Evolutionary conservation across 2,329 filamentous ascomycete species (phyloP).

Genomic region (Zasmidium citrigriseum): DNA sequence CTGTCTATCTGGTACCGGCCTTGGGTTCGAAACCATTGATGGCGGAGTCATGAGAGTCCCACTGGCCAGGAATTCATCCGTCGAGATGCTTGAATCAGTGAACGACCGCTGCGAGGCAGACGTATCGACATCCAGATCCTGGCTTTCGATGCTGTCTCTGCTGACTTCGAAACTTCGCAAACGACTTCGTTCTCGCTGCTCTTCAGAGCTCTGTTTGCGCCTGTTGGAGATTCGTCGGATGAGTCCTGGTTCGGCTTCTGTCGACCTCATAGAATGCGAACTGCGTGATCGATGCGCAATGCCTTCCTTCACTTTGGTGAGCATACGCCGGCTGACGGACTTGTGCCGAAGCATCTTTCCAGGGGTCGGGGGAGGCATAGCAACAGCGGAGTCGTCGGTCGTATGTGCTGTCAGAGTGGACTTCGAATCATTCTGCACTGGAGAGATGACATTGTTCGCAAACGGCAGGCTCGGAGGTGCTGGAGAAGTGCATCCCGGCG

Average conservation of each 20-base stretch:
- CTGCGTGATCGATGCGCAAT: slow-evolving; percentile 31
- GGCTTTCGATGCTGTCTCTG: slow-evolving; percentile 29
- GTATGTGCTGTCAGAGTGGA: slow-evolving; percentile 15
- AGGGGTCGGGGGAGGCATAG: not conserved
- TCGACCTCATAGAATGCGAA: slow-evolving; percentile 24
- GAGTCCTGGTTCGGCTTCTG: slow-evolving; percentile 31
- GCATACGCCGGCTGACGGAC: slow-evolving; percentile 38
- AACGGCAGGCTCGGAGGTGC: not conserved
- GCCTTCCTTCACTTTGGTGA: slow-evolving; percentile 38
- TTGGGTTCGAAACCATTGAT: slow-evolving; percentile 1
- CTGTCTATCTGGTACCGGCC: slow-evolving; percentile 5
- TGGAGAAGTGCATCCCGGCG: not conserved
- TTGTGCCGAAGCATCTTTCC: slow-evolving; percentile 29
- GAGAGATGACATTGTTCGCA: not conserved
- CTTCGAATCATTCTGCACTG: slow-evolving; percentile 11
- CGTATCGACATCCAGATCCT: slow-evolving; percentile 9
- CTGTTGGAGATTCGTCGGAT: slow-evolving; percentile 32
- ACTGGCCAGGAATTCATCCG: slow-evolving; percentile 19
- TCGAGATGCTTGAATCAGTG: slow-evolving; percentile 31
- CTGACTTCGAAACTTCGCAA: slow-evolving; percentile 32
- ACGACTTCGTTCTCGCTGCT: slow-evolving; percentile 24
- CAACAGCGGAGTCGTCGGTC: not conserved
- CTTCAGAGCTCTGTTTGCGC: slow-evolving; percentile 25
- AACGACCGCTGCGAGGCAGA: slow-evolving; percentile 23
- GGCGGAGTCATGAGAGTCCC: slow-evolving; percentile 15